Conservation (phyloP, 768 basidiomycete genomes). For the Hysterangium stoloniferum region DNA sequence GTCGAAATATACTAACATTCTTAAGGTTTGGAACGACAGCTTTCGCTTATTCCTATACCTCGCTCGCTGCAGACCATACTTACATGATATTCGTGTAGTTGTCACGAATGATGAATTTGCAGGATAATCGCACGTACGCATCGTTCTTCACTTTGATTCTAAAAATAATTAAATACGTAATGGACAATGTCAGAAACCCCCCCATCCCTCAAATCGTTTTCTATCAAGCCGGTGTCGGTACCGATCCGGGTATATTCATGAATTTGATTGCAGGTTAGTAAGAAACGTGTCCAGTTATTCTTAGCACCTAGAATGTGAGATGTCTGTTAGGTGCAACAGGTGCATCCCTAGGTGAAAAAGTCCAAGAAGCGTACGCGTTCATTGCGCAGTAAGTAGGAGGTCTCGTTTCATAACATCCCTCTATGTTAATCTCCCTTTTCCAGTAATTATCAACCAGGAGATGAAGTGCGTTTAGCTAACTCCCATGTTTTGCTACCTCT, state of each 20-base stretch:
- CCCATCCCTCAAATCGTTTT: constrained; percentile 56
- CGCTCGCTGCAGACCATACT: too few species aligned
- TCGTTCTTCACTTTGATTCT: background rate
- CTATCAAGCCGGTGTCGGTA: constrained; percentile 59
- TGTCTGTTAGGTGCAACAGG: constrained; percentile 52
- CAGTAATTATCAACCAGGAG: constrained; percentile 65
- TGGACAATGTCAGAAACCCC: constrained; percentile 14
- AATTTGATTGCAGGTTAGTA: constrained; percentile 50
- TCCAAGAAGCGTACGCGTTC: constrained; percentile 72
- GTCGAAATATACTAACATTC: constrained; percentile 6
- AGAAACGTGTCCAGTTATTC: constrained; percentile 12
- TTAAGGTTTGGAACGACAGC: background rate
- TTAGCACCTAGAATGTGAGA: too few species aligned
- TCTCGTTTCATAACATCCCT: background rate
- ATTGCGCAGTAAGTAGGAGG: constrained; percentile 56
- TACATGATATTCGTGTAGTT: constrained; percentile 15
- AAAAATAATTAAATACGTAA: background rate
- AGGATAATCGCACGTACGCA: constrained; percentile 23
- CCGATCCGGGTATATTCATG: constrained; percentile 49
- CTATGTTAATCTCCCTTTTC: background rate
- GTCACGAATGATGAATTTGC: constrained; percentile 23
- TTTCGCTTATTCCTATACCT: too few species aligned
- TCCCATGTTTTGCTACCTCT: too few species aligned
- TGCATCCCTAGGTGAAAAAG: constrained; percentile 54
- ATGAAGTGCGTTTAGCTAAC: constrained; percentile 44